Evolutionary conservation across 306 rosid species (phyloP).

Genomic region (Potentilla sterilis): DNA sequence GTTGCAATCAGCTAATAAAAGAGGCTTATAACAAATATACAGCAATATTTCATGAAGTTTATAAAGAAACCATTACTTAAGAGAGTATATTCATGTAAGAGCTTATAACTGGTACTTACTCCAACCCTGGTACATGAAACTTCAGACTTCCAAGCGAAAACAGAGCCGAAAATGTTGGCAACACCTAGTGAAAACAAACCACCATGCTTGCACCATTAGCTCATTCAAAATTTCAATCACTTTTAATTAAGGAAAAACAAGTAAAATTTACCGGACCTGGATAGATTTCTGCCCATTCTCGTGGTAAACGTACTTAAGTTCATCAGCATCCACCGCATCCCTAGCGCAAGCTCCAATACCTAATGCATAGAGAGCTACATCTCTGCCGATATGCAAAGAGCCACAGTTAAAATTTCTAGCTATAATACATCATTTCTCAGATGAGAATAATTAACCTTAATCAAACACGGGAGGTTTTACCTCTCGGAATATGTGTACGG

Average conservation of each 20-base stretch:
- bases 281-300: slow-evolving; percentile 64
- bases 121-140: slow-evolving; percentile 54
- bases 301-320: slow-evolving; percentile 84
- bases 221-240: neutral
- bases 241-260: neutral
- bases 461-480: slow-evolving; percentile 27
- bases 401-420: no score
- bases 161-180: slow-evolving; percentile 84
- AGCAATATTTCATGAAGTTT: neutral
- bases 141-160: slow-evolving; percentile 33
- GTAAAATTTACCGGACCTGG: slow-evolving; percentile 45
- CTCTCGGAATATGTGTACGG: slow-evolving; percentile 63
- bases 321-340: slow-evolving; percentile 72
- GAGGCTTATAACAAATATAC: slow-evolving; percentile 19
- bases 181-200: slow-evolving; percentile 45
- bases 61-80: neutral
- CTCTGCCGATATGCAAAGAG: slow-evolving; percentile 37
- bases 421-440: neutral
- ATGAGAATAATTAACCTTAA: neutral
- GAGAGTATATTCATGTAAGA: neutral
- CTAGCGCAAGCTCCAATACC: slow-evolving; percentile 77
- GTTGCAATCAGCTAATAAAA: slow-evolving; percentile 2
- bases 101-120: slow-evolving; percentile 54
- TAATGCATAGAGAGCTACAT: slow-evolving; percentile 78
- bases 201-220: neutral